Base-by-base conservation (phyloP, 2,329 filamentous ascomycete genomes). In the Colletotrichum kahawae region DNA sequence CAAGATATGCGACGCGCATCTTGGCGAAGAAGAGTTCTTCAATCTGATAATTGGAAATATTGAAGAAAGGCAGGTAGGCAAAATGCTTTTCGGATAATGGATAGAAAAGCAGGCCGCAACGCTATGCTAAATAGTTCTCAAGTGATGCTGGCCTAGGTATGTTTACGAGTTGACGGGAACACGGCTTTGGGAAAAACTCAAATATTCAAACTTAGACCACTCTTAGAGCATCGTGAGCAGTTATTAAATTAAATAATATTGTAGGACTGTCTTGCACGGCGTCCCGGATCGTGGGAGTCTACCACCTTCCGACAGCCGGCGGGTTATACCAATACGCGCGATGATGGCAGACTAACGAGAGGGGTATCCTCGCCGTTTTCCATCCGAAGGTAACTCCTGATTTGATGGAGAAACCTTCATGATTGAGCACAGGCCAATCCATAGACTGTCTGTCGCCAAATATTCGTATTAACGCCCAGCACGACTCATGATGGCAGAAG, bases 11-110 rank as follows among this genome's bases (percentile, higher is more conserved):
- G 0, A 43, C 4, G 0, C 16, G 36, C 8, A 18, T 43, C 16
- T 43, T 18, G 24, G 3, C 3, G 24, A 24, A 3, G 16, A n/a
- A n/a, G 16, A 0, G 9, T 21, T 9, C 38, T n/a, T 48, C 9
- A 48, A n/a, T 48, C 38, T 48, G 18, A n/a, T n/a, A 43, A 43
- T 43, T 18, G 36, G 5, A 7, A 12, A 2, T n/a, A 1, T 18
- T 5, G 9, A 38, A 16, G 1, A 38, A 18, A 1, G 16, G 7
- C 3, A 1, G 13, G 6, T 14, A 6, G 4, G 4, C 16, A 5
- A 18, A 7, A 43, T 43, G 36, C 16, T 43, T 0, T 0, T 8
- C 0, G 10, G 0, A 43, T 43, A 0, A 0, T 43, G 36, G 36
- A 0, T 7, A 10, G 36, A 43, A 4, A 43, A n/a, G 36, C 16